phyloP scores from a whole-genome alignment of 192 early-diverging fungal genomes.

The Spizellomyces sp. region DNA sequence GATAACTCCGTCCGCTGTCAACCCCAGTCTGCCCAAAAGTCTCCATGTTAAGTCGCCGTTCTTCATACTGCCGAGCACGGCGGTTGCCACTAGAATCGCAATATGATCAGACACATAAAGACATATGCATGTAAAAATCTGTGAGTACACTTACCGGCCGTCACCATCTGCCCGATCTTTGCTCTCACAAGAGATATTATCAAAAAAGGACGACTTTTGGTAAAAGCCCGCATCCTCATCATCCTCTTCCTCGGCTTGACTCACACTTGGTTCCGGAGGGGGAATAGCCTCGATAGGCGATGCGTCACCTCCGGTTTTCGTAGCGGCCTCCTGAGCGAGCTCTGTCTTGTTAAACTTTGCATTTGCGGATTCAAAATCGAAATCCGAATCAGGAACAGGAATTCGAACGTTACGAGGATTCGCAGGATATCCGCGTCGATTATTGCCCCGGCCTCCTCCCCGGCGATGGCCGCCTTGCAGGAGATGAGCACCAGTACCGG shows the following conservation, averaged over 20 bases:
- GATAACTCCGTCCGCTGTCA: slow-evolving; percentile 21
- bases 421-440: slow-evolving; percentile 29
- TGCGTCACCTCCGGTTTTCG: not conserved
- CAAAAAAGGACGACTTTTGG: slow-evolving; percentile 89
- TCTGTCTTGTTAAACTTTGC: slow-evolving; percentile 93
- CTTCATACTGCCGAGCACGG: slow-evolving; percentile 78
- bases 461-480: slow-evolving; percentile 5
- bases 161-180: slow-evolving; percentile 76
- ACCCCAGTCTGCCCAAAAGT: slow-evolving; percentile 86
- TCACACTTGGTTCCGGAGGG: slow-evolving; percentile 24
- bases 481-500: slow-evolving; percentile 46
- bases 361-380: slow-evolving; percentile 95
- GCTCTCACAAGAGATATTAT: slow-evolving; percentile 95
- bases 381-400: slow-evolving; percentile 78
- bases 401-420: slow-evolving; percentile 35
- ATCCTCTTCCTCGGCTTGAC: slow-evolving; percentile 49
- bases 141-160: slow-evolving; percentile 47
- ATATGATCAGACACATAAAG: slow-evolving; percentile 5
- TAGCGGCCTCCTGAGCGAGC: slow-evolving; percentile 42
- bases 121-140: not conserved
- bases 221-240: slow-evolving; percentile 65
- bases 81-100: slow-evolving; percentile 43
- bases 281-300: not conserved
- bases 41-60: slow-evolving; percentile 90
- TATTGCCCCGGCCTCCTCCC: slow-evolving; percentile 39